Base-by-base conservation (phyloP, 2,329 filamentous ascomycete genomes). In the Sporothrix curviconia region DNA sequence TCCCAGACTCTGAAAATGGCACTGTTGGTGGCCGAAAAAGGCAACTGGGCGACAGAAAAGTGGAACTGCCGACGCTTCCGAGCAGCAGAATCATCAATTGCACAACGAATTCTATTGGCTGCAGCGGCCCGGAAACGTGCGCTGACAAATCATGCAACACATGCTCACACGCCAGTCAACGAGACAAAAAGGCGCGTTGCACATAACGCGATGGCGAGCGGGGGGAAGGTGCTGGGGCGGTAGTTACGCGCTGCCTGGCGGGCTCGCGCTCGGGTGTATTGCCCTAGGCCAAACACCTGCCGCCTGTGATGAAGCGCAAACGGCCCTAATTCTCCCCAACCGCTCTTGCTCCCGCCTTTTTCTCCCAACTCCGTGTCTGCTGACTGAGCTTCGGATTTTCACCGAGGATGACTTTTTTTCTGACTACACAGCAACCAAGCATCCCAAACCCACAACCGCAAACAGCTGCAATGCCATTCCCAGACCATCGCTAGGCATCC, bases 301-400 rank as follows among this genome's bases (percentile, higher is more conserved):
- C n/a, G n/a, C n/a, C n/a, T n/a, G n/a, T n/a, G n/a, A n/a, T n/a
- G n/a, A n/a, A n/a, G n/a, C n/a, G n/a, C n/a, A n/a, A n/a, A n/a
- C 39, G 8, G 25, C 17, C 40, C 44, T 17, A 43, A 8, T 34
- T 6, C 34, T 24, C 8, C 5, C 15, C 12, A 22, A 6, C n/a
- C 17, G 15, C 17, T 36, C 12, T 47, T n/a, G 5, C 12, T 12
- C 36, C 12, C 36, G 36, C 37, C 25, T 42, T 39, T 43, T 43
- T 25, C 25, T 28, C 39, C 32, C 25, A 36, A 11, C 39, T 15
- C 34, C 36, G 11, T 25, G 51, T 32, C 44, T 61, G 59, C 57
- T 61, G 59, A 61, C 59, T 61, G 59, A 59, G 59, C 59, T 30
- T 42, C 7, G 12, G 7, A n/a, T 42, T 58, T 43, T 49, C n/a